Evolutionary conservation across 495 filamentous ascomycete species (phyloP).

Genomic region (Hyphodiscus hymeniophilus): DNA sequence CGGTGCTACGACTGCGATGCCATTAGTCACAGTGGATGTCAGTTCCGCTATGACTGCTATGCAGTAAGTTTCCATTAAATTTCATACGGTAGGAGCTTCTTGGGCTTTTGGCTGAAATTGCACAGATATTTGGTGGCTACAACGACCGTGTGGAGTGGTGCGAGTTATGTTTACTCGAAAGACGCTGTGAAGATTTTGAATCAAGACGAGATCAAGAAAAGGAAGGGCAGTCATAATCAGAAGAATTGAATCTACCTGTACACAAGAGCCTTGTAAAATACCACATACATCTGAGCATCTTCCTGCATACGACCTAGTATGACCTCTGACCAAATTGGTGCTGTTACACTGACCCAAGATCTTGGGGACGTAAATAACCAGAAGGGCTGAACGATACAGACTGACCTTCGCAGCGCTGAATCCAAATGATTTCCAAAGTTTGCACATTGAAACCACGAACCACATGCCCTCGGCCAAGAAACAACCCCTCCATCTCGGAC

Average conservation of each 20-base stretch:
- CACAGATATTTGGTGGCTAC: constrained; percentile 63
- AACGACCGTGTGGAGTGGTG: constrained; percentile 78
- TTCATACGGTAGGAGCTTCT: too few species aligned
- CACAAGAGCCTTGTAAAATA: background rate
- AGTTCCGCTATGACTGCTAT: constrained; percentile 49
- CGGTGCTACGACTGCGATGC: constrained; percentile 65
- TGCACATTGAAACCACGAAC: too few species aligned
- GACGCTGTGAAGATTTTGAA: constrained; percentile 74
- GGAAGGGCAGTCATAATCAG: background rate
- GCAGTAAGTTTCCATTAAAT: constrained; percentile 68
- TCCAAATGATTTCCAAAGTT: too few species aligned
- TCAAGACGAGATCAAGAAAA: constrained; percentile 23
- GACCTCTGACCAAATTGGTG: too few species aligned
- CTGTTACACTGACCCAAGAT: too few species aligned
- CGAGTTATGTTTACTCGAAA: constrained; percentile 74
- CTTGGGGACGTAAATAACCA: too few species aligned
- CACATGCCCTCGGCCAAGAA: too few species aligned
- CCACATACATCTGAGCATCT: background rate
- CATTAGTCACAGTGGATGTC: constrained; percentile 54
- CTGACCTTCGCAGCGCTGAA: too few species aligned
- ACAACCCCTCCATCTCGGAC: too few species aligned
- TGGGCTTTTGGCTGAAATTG: constrained; percentile 6
- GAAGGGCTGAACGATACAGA: too few species aligned
- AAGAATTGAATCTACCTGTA: constrained; percentile 2
- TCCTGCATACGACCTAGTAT: too few species aligned